Conservation (phyloP, 305 asterid genomes). For the Vinca major region DNA sequence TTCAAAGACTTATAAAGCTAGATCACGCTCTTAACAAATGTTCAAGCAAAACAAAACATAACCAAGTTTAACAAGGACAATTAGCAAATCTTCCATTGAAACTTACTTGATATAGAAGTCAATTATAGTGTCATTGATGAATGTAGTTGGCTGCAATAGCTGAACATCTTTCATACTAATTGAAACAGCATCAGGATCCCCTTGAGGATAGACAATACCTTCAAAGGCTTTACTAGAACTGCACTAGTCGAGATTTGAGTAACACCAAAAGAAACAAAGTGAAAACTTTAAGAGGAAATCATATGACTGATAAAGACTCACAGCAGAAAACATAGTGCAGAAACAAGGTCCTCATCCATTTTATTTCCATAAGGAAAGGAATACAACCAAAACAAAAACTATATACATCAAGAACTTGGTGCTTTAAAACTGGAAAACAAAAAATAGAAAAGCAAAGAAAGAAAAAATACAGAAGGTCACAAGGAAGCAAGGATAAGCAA, state of each 20-base stretch:
- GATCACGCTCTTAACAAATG: background rate
- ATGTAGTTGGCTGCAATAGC: conserved; percentile 62
- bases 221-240: conserved; percentile 39
- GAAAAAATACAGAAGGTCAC: background rate
- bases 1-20: background rate
- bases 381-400: background rate
- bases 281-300: background rate
- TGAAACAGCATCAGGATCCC: conserved; percentile 84
- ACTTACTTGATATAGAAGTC: conserved; percentile 85
- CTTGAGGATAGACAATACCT: conserved; percentile 61
- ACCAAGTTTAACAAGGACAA: background rate
- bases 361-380: background rate
- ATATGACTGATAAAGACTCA: background rate
- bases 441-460: background rate
- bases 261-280: conserved; percentile 10
- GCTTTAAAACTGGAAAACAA: background rate
- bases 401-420: background rate
- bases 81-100: background rate
- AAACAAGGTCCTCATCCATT: background rate
- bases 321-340: background rate
- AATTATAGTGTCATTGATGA: conserved; percentile 81
- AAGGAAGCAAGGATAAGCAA: background rate
- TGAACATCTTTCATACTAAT: conserved; percentile 58
- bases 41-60: background rate
- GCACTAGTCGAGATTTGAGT: conserved; percentile 31